A percentile compares a stretch with the other conserved stretches of the same genome.
These are phyloP conservation scores for Leishmania tarentolae DNA, from an alignment of 208 protist species.

Conservation along the genomic window DNA sequence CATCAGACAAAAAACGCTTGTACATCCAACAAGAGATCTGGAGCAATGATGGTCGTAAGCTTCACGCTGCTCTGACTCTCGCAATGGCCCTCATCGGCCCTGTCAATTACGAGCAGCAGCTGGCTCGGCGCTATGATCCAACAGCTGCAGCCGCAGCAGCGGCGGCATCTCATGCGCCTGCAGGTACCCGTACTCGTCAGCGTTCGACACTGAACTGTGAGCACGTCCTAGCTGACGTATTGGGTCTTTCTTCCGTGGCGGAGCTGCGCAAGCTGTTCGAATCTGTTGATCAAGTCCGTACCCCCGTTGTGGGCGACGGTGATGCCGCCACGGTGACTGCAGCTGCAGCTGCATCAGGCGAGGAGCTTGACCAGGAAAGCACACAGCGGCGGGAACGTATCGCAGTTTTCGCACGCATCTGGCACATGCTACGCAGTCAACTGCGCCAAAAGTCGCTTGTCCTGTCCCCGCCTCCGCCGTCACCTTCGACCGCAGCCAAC, in stretches of 20 bases:
- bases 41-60: conserved; percentile 49
- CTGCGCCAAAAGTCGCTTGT: conserved; percentile 14
- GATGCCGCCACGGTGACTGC: neutral
- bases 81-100: conserved; percentile 29
- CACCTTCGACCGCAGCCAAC: neutral
- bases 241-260: conserved; percentile 11
- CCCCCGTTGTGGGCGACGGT: neutral
- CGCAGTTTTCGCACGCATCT: conserved; percentile 3
- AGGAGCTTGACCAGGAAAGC: neutral
- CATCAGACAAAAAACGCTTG: conserved; percentile 30
- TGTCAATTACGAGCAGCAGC: conserved; percentile 21
- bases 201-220: conserved; percentile 28
- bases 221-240: conserved; percentile 21
- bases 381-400: conserved; percentile 7
- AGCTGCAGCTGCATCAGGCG: neutral
- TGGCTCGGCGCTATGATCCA: conserved; percentile 26
- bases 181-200: neutral
- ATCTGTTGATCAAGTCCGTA: conserved; percentile 1
- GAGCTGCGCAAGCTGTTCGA: conserved; percentile 24
- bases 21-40: conserved; percentile 50
- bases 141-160: neutral
- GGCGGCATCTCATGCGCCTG: neutral
- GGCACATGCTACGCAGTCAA: conserved; percentile 11
- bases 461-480: neutral
- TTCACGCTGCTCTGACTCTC: conserved; percentile 34